Evolutionary conservation across 2,329 filamentous ascomycete species (phyloP).

Genomic region (Didymella pinodella): DNA sequence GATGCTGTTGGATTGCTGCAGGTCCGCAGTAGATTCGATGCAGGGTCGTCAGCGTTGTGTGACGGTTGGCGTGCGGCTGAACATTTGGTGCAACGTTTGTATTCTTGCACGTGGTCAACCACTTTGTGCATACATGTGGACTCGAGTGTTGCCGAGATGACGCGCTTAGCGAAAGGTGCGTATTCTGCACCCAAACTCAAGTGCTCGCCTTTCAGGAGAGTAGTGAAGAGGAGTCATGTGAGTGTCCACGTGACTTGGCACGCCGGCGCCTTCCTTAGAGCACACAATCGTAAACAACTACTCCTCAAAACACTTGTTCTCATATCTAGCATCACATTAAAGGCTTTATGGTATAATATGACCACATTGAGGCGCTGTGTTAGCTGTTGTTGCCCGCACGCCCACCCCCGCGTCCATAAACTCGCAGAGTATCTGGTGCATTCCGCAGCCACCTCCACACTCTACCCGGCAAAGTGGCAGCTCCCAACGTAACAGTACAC

Average conservation of each 20-base stretch:
- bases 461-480: not conserved
- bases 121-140: not conserved
- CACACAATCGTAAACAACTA: not conserved
- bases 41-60: slow-evolving; percentile 9
- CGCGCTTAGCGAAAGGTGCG: not conserved
- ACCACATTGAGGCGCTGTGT: not conserved
- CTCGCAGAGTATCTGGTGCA: not conserved
- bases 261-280: not conserved
- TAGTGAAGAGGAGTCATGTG: too few relatives aligned
- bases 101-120: not conserved
- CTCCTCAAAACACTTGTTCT: not conserved
- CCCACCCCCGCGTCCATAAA: not conserved
- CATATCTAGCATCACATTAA: not conserved
- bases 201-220: too few relatives aligned
- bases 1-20: slow-evolving; percentile 3
- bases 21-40: not conserved
- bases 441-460: not conserved
- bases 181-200: too few relatives aligned
- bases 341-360: not conserved
- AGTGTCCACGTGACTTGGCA: not conserved
- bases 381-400: not conserved
- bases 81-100: slow-evolving; percentile 2
- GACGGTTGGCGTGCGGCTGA: slow-evolving; percentile 1
- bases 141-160: not conserved
- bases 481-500: not conserved